Evolutionary conservation across 306 rosid species (phyloP).

Genomic region (Crotalaria pallida): DNA sequence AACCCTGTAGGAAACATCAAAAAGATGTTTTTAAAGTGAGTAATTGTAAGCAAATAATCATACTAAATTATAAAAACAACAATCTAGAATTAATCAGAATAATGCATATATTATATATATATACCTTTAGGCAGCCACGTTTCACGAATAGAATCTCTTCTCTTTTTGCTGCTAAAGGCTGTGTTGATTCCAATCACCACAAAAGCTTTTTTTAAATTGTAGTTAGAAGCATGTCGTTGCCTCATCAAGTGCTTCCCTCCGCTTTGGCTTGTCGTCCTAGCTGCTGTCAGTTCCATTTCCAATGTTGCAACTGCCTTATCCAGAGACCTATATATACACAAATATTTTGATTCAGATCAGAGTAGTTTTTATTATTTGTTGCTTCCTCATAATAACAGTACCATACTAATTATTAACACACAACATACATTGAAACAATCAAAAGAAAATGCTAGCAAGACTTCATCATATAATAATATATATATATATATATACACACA

Average conservation of each 20-base stretch:
- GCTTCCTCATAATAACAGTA: no score
- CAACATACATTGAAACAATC: neutral
- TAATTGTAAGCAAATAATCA: no score
- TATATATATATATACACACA: no score
- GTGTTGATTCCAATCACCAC: slow-evolving; percentile 90
- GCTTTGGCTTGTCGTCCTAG: slow-evolving; percentile 36
- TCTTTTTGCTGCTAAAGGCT: slow-evolving; percentile 75
- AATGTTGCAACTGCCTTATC: slow-evolving; percentile 65
- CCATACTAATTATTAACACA: neutral
- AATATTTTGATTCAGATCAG: no score
- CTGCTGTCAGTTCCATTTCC: slow-evolving; percentile 68
- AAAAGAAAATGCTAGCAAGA: neutral
- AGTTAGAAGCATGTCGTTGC: slow-evolving; percentile 13
- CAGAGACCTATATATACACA: slow-evolving; percentile 42
- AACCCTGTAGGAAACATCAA: no score
- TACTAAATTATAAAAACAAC: no score
- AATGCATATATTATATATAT: no score
- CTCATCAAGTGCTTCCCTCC: slow-evolving; percentile 13
- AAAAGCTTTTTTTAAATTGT: slow-evolving; percentile 49
- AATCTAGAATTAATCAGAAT: no score
- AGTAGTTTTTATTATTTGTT: no score
- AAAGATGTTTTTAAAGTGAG: no score
- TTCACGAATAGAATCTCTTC: slow-evolving; percentile 68
- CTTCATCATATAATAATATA: no score
- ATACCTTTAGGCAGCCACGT: slow-evolving; percentile 92